phyloP scores from a whole-genome alignment of 1,139 yeast species.

The Schwanniomyces etchellsii region DNA sequence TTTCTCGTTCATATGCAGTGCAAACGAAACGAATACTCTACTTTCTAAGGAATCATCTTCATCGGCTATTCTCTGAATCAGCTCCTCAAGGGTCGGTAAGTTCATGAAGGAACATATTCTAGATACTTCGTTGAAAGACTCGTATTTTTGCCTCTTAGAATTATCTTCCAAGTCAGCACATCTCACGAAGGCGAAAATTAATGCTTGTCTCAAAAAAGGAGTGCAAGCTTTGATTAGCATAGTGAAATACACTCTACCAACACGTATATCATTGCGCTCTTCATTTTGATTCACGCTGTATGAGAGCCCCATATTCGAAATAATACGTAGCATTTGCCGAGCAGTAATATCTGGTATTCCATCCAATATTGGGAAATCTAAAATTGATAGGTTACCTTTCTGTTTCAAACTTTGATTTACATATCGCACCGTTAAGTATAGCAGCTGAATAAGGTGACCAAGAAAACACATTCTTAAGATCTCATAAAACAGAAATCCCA shows the following conservation, averaged over 20 bases:
- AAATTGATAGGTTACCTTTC: slow-evolving; percentile 17
- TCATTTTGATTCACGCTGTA: slow-evolving; percentile 7
- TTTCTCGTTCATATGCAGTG: slow-evolving; percentile 7
- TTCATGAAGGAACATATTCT: slow-evolving; percentile 49
- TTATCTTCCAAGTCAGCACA: slow-evolving; percentile 47
- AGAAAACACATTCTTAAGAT: slow-evolving; percentile 37
- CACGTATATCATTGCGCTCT: slow-evolving; percentile 12
- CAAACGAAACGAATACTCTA: slow-evolving; percentile 15
- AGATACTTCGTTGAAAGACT: slow-evolving; percentile 48
- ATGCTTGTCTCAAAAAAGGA: slow-evolving; percentile 64
- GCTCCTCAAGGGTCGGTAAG: slow-evolving; percentile 28
- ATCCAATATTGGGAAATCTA: slow-evolving; percentile 30
- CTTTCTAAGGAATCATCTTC: slow-evolving; percentile 10
- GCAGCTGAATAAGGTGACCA: slow-evolving; percentile 32
- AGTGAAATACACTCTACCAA: slow-evolving; percentile 42
- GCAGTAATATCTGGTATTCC: slow-evolving; percentile 15
- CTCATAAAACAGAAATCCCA: slow-evolving; percentile 33
- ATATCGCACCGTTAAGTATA: slow-evolving; percentile 20
- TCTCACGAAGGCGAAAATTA: slow-evolving; percentile 52
- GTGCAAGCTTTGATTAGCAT: slow-evolving; percentile 53
- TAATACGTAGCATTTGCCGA: slow-evolving; percentile 10
- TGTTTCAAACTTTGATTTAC: slow-evolving; percentile 17
- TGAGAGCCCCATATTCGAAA: slow-evolving; percentile 7
- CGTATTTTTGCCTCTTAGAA: slow-evolving; percentile 10
- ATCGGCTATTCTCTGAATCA: slow-evolving; percentile 13